Conservation (phyloP, 768 basidiomycete species). For the Sarcodon sp. region DNA sequence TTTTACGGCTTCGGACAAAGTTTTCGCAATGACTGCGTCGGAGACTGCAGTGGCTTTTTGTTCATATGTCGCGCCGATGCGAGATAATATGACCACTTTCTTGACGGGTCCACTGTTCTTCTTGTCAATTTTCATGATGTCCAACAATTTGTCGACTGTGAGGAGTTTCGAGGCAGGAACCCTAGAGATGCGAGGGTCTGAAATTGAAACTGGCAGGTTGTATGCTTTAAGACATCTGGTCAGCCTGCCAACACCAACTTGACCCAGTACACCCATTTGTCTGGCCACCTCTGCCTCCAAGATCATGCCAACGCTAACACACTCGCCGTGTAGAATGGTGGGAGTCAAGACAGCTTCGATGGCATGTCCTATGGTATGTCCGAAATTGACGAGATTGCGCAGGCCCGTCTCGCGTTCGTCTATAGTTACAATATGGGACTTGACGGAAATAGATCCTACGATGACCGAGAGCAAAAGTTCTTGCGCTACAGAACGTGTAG, state of each 20-base stretch:
- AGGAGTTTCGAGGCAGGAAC: constrained; percentile 62
- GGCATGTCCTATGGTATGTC: constrained; percentile 96
- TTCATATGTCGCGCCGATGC: constrained; percentile 88
- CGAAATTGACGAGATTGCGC: constrained; percentile 98
- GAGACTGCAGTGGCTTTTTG: constrained; percentile 78
- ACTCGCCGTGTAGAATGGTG: constrained; percentile 91
- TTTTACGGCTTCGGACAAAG: constrained; percentile 67
- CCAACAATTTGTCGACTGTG: constrained; percentile 70
- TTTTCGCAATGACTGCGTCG: constrained; percentile 73
- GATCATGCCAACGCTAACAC: constrained; percentile 91
- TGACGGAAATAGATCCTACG: constrained; percentile 86
- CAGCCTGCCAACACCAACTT: constrained; percentile 87
- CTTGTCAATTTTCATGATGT: constrained; percentile 96
- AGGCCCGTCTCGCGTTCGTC: constrained; percentile 96
- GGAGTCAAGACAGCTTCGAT: constrained; percentile 96
- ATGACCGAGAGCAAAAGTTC: constrained; percentile 84
- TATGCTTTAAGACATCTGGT: constrained; percentile 82
- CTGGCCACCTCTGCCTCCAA: constrained; percentile 92
- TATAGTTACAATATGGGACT: constrained; percentile 92
- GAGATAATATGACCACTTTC: constrained; percentile 85
- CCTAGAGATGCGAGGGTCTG: constrained; percentile 65
- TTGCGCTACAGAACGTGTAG: constrained; percentile 63
- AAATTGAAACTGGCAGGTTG: constrained; percentile 74
- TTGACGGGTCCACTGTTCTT: constrained; percentile 91
- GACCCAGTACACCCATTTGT: constrained; percentile 75